phyloP scores from a whole-genome alignment of 2,329 filamentous ascomycete genomes.

The Zalaria sp. region DNA sequence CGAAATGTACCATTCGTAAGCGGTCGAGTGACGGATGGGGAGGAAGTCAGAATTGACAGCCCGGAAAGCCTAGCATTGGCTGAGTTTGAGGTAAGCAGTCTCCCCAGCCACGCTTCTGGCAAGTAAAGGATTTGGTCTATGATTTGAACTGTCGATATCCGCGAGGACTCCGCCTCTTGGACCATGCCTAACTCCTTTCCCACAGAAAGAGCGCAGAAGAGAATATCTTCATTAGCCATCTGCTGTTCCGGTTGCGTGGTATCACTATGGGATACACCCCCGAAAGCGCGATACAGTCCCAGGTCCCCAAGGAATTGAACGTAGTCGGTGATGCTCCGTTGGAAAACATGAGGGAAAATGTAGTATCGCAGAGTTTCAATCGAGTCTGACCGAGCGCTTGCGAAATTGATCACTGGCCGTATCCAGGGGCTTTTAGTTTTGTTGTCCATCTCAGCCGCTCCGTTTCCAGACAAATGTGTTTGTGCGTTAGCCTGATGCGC shows the following conservation, averaged over 20 bases:
- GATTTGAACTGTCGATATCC: conserved; percentile 2
- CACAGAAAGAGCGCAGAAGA: conserved; percentile 13
- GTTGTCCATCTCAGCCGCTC: no score
- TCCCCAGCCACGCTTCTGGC: no score
- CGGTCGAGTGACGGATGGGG: conserved; percentile 58
- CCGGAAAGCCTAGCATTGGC: conserved; percentile 57
- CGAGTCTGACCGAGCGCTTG: conserved; percentile 3
- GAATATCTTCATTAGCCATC: conserved; percentile 5
- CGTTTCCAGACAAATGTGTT: no score
- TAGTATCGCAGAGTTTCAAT: conserved; percentile 28
- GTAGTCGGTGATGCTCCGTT: conserved; percentile 24
- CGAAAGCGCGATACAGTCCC: conserved; percentile 18
- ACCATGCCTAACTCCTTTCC: conserved; percentile 32
- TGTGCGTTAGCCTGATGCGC: conserved; percentile 1
- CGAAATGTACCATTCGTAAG: conserved; percentile 49
- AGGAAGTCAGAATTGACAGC: conserved; percentile 65
- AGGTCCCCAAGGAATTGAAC: conserved; percentile 24
- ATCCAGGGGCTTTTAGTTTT: no score
- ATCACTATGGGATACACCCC: conserved; percentile 5
- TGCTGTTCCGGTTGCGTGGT: conserved; percentile 6
- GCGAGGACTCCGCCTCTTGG: conserved; percentile 16
- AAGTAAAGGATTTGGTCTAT: conserved; percentile 17
- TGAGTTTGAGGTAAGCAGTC: conserved; percentile 21
- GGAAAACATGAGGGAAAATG: conserved; percentile 33
- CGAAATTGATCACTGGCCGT: no score